Percentiles rank a stretch among this genome's conserved stretches.
Evolutionary conservation across 2,329 filamentous ascomycete species (phyloP).

Genomic region (Corinectria fuckeliana): DNA sequence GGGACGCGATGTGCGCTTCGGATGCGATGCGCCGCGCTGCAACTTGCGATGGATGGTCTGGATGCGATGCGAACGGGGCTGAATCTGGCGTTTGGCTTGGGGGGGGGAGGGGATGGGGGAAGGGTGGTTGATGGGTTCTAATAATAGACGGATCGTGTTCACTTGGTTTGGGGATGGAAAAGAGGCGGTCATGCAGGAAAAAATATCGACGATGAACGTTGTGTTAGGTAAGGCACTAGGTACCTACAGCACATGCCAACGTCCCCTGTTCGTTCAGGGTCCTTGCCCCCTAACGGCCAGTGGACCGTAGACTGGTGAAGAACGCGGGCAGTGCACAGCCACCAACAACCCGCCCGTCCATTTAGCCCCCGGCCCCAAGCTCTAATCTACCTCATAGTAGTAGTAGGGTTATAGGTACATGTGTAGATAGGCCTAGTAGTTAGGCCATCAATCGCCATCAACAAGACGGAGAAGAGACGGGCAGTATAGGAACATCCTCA

Average conservation of each 20-base stretch:
- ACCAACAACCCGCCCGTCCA: not conserved
- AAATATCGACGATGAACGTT: constrained; percentile 1
- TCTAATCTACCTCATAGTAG: no score
- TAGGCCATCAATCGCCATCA: no score
- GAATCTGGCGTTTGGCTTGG: constrained; percentile 38
- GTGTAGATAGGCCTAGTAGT: no score
- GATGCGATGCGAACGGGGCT: constrained; percentile 37
- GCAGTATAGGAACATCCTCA: no score
- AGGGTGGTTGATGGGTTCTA: constrained; percentile 35
- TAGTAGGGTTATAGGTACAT: no score
- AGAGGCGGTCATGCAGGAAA: constrained; percentile 28
- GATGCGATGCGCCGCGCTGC: constrained; percentile 27
- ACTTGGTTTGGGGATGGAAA: constrained; percentile 34
- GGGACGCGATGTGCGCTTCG: constrained; percentile 7
- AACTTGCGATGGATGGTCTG: not conserved
- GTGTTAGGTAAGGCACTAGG: constrained; percentile 2
- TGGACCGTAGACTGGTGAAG: constrained; percentile 3
- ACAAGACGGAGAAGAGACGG: not conserved
- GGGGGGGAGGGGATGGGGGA: constrained; percentile 10
- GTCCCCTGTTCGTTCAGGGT: not conserved
- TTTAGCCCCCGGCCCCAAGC: no score
- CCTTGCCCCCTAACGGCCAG: constrained; percentile 1
- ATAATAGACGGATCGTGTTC: constrained; percentile 43
- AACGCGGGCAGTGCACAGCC: constrained; percentile 8
- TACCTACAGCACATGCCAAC: not conserved